Percentiles rank a stretch among this genome's conserved stretches.
phyloP scores from a whole-genome alignment of 1,139 yeast species.

The Zygosaccharomyces pseudobailii region DNA sequence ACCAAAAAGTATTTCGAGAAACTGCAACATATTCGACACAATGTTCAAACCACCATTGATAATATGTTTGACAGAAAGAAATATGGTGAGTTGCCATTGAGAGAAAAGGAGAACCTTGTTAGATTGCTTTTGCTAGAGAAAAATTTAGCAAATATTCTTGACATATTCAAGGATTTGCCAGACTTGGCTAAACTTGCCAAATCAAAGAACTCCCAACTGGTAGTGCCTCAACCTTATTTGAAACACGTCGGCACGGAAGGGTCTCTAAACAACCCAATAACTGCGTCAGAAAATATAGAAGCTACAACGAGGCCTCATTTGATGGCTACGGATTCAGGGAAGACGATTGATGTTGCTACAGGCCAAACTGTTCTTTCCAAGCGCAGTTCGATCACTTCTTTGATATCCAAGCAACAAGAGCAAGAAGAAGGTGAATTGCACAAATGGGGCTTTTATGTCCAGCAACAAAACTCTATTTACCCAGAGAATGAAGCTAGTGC shows the following conservation, averaged over 20 bases:
- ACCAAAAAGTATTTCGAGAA: conserved; percentile 46
- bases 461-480: conserved; percentile 47
- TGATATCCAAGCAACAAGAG: conserved; percentile 62
- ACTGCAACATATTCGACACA: conserved; percentile 50
- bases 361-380: conserved; percentile 67
- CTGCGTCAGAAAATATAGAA: conserved; percentile 14
- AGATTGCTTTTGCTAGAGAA: conserved; percentile 61
- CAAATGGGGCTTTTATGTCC: conserved; percentile 72
- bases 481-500: conserved; percentile 31
- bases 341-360: conserved; percentile 60
- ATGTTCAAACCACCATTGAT: conserved; percentile 57
- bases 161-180: conserved; percentile 41
- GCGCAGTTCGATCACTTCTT: conserved; percentile 59
- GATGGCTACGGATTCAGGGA: conserved; percentile 59
- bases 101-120: conserved; percentile 68
- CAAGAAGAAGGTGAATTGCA: conserved; percentile 91
- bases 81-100: conserved; percentile 50
- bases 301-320: conserved; percentile 48
- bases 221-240: conserved; percentile 10
- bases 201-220: conserved; percentile 12
- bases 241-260: conserved; percentile 26
- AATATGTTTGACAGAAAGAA: conserved; percentile 56
- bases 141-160: conserved; percentile 59
- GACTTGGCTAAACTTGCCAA: conserved; percentile 9
- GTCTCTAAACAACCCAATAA: conserved; percentile 14